These are phyloP conservation scores for Candida gigantensis DNA, from an alignment of 1,139 yeast species.

Conservation along the genomic window DNA sequence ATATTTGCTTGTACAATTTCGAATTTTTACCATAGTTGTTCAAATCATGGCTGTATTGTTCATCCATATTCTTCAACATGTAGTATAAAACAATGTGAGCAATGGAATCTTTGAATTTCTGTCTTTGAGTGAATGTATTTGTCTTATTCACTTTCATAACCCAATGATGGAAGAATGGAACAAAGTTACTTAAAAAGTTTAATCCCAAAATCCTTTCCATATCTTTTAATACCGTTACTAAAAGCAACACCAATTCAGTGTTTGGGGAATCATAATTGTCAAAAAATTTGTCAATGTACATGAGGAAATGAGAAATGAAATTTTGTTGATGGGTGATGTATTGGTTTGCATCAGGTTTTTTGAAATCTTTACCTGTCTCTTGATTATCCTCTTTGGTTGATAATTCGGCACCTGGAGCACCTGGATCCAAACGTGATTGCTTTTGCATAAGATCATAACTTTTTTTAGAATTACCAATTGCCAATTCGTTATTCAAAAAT, in stretches of 20 bases:
- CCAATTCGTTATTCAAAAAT: constrained; percentile 37
- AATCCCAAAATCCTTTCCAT: constrained; percentile 42
- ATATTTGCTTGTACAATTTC: constrained; percentile 24
- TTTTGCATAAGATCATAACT: constrained; percentile 10
- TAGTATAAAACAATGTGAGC: constrained; percentile 34
- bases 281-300: constrained; percentile 36
- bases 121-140: constrained; percentile 17
- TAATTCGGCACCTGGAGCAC: constrained; percentile 7
- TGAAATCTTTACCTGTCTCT: constrained; percentile 20
- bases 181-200: constrained; percentile 46
- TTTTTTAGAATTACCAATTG: constrained; percentile 10
- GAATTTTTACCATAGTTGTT: constrained; percentile 28
- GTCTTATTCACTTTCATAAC: constrained; percentile 22
- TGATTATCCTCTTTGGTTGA: constrained; percentile 18
- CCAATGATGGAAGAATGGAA: constrained; percentile 54
- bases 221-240: constrained; percentile 29
- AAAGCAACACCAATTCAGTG: constrained; percentile 21
- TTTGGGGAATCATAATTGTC: constrained; percentile 24
- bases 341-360: constrained; percentile 39
- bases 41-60: constrained; percentile 30
- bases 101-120: constrained; percentile 33
- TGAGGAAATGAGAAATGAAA: constrained; percentile 35
- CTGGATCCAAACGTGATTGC: constrained; percentile 13
- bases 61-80: constrained; percentile 28
- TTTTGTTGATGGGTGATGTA: constrained; percentile 40